Conservation (phyloP, 257 asterid genomes). For the Fraxinus cuspidata region DNA sequence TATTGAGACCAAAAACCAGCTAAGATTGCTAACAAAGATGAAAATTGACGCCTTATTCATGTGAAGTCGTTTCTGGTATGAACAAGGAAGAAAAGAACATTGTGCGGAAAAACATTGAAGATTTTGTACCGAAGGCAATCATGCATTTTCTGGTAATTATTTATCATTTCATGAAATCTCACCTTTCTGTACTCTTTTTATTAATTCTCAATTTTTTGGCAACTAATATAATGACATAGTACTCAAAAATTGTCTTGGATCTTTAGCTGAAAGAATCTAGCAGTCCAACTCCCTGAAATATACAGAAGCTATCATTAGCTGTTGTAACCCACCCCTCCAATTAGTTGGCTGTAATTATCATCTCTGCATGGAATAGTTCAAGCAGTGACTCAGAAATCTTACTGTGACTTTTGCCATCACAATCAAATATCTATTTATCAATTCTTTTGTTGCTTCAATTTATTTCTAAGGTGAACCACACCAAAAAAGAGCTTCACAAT, state of each 20-base stretch:
- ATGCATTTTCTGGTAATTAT: slow-evolving; percentile 88
- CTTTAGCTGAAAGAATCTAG: slow-evolving; percentile 7
- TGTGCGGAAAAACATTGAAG: slow-evolving; percentile 81
- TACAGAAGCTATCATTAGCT: neutral
- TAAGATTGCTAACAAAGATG: neutral
- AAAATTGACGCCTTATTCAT: neutral
- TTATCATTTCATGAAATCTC: slow-evolving; percentile 13
- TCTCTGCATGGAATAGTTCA: slow-evolving; percentile 14
- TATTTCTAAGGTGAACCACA: slow-evolving; percentile 73
- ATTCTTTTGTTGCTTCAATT: slow-evolving; percentile 19
- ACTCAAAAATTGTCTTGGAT: neutral
- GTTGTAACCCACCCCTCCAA: neutral
- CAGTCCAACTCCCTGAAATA: neutral
- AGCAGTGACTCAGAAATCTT: slow-evolving; percentile 12
- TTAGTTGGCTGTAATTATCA: neutral
- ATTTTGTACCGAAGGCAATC: slow-evolving; percentile 81
- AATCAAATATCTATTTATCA: slow-evolving; percentile 12
- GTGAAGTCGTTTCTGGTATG: neutral
- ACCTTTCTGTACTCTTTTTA: neutral
- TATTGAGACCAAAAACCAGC: neutral
- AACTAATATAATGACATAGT: neutral
- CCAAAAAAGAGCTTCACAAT: slow-evolving; percentile 89
- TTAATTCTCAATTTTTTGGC: slow-evolving; percentile 4
- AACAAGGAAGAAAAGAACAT: slow-evolving; percentile 29
- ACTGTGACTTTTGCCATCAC: neutral